Evolutionary conservation across 2,329 filamentous ascomycete genomes (phyloP).

Genomic region (Arthrobotrys entomopaga): DNA sequence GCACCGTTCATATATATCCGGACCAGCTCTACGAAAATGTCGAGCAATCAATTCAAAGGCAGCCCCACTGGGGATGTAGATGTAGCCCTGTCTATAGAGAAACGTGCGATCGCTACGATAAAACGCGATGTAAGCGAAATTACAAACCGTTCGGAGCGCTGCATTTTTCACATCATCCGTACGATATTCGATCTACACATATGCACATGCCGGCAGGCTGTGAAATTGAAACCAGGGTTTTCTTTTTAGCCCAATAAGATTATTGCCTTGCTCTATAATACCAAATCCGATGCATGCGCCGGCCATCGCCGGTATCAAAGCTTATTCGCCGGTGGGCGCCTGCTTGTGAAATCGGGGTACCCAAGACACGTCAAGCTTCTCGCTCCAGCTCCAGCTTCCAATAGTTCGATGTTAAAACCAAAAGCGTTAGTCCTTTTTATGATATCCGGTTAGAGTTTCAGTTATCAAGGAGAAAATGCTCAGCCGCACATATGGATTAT

Average conservation of each 20-base stretch:
- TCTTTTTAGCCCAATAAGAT: conserved; percentile 2
- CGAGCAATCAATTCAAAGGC: neutral
- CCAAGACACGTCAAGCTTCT: conserved; percentile 6
- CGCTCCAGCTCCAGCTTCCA: conserved; percentile 1
- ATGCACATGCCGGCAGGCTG: neutral
- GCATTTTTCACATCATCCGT: conserved; percentile 11
- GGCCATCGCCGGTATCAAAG: neutral
- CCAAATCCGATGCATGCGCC: neutral
- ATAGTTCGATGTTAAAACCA: neutral
- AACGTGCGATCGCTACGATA: conserved; percentile 10
- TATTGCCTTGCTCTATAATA: conserved; percentile 5
- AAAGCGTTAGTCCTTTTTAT: too few species aligned
- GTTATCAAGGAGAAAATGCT: too few species aligned
- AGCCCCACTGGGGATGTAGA: neutral
- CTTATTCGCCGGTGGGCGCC: neutral
- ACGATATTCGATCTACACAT: conserved; percentile 10
- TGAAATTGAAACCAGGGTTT: neutral
- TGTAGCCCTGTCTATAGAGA: conserved; percentile 10
- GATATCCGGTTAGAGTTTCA: too few species aligned
- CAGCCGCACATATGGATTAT: too few species aligned
- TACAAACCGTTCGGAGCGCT: conserved; percentile 7
- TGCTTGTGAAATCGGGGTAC: too few species aligned
- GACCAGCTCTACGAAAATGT: neutral
- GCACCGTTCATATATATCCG: neutral
- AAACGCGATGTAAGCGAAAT: conserved; percentile 21